phyloP scores from a whole-genome alignment of 805 yeast genomes.

The Pichia membranifaciens region DNA sequence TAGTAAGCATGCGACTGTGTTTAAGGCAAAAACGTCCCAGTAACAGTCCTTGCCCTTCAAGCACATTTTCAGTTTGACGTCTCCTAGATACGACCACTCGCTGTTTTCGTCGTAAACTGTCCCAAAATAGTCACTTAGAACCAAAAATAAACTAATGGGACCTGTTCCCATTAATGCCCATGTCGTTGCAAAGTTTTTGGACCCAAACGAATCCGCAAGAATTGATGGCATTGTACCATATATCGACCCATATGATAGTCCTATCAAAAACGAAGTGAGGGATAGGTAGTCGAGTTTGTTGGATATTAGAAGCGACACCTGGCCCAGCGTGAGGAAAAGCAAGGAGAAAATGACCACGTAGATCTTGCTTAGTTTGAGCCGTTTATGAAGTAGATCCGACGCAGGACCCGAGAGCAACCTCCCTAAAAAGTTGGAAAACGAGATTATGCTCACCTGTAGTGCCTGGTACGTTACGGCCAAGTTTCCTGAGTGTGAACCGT shows the following conservation, averaged over 20 bases:
- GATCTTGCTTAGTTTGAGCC: conserved; percentile 48
- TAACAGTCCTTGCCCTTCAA: conserved; percentile 43
- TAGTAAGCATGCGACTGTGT: conserved; percentile 30
- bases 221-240: conserved; percentile 75
- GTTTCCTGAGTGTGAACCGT: conserved; percentile 21
- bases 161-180: conserved; percentile 78
- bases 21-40: conserved; percentile 39
- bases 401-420: conserved; percentile 59
- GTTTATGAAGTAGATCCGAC: conserved; percentile 54
- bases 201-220: conserved; percentile 67
- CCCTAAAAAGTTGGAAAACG: conserved; percentile 61
- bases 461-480: conserved; percentile 53
- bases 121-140: conserved; percentile 53
- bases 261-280: conserved; percentile 49
- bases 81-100: conserved; percentile 33
- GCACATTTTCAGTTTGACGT: conserved; percentile 32
- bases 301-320: conserved; percentile 30
- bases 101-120: conserved; percentile 42
- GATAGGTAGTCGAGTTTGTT: conserved; percentile 41
- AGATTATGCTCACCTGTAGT: conserved; percentile 61
- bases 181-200: conserved; percentile 59
- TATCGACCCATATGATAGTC: conserved; percentile 61
- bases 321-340: conserved; percentile 33
- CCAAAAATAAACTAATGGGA: conserved; percentile 49
- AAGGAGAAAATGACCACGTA: conserved; percentile 55